These are phyloP conservation scores for Trichoderma sp. DNA, from an alignment of 2,329 filamentous ascomycete genomes.

Conservation along the genomic window DNA sequence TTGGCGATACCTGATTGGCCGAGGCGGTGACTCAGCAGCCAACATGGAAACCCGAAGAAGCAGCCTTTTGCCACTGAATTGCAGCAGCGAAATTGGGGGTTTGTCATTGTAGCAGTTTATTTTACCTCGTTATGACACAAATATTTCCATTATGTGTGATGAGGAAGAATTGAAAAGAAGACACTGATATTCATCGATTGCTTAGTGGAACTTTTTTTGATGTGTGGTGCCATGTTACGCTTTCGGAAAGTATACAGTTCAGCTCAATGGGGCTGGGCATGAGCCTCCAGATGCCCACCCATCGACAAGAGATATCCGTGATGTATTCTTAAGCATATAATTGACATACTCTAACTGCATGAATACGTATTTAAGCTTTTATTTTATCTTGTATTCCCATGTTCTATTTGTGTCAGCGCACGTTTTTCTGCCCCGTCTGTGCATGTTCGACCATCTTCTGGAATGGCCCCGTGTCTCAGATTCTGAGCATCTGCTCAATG, in stretches of 20 bases:
- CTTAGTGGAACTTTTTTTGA: neutral
- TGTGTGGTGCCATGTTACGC: neutral
- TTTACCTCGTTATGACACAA: neutral
- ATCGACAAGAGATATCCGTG: neutral
- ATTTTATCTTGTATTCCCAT: neutral
- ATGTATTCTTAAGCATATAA: neutral
- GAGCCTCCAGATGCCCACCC: neutral
- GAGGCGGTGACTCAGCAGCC: constrained; percentile 5
- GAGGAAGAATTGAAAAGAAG: neutral
- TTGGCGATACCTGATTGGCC: constrained; percentile 24
- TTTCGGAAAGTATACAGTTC: neutral
- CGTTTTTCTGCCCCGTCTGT: neutral
- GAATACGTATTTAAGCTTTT: neutral
- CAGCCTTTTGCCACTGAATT: neutral
- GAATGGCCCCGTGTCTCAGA: constrained; percentile 9
- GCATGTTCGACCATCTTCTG: neutral
- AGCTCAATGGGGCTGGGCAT: neutral
- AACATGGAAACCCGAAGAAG: constrained; percentile 10
- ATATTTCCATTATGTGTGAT: neutral
- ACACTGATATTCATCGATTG: neutral
- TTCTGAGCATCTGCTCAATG: neutral
- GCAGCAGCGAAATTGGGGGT: neutral
- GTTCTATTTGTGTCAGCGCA: neutral
- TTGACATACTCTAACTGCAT: neutral
- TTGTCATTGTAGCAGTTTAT: neutral